These are phyloP conservation scores for Thielaviopsis populi DNA, from an alignment of 2,329 filamentous ascomycete species.

Conservation along the genomic window DNA sequence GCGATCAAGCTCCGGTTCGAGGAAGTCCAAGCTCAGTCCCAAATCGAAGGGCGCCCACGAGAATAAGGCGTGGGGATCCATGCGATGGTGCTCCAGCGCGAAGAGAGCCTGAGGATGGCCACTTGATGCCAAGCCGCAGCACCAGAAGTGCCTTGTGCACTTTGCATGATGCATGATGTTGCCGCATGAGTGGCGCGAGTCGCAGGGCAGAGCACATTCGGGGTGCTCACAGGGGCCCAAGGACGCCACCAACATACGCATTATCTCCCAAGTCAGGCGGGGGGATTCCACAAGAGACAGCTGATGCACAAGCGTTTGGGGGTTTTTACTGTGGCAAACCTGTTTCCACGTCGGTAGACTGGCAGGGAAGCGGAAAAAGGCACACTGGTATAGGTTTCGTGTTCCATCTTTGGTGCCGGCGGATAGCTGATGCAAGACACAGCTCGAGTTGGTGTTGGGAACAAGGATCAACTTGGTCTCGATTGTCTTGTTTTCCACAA, in stretches of 20 bases:
- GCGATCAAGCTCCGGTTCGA: neutral
- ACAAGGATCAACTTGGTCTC: neutral
- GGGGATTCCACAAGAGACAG: neutral
- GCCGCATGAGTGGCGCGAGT: neutral
- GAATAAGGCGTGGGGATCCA: neutral
- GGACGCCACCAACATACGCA: neutral
- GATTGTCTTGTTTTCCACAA: neutral
- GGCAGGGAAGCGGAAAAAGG: neutral
- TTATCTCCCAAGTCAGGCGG: neutral
- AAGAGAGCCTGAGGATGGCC: neutral
- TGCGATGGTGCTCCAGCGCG: neutral
- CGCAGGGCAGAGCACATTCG: neutral
- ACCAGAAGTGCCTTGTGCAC: neutral
- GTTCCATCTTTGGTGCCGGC: neutral
- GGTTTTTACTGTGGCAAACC: neutral
- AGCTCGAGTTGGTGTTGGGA: neutral
- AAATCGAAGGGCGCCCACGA: neutral
- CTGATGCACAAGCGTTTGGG: neutral
- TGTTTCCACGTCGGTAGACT: neutral
- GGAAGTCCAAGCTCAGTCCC: neutral
- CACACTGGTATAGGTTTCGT: neutral
- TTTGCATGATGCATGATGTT: neutral
- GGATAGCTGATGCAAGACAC: neutral
- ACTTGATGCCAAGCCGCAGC: neutral
- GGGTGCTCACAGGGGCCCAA: neutral